phyloP scores from a whole-genome alignment of 306 rosid genomes.

The Prunus mume region DNA sequence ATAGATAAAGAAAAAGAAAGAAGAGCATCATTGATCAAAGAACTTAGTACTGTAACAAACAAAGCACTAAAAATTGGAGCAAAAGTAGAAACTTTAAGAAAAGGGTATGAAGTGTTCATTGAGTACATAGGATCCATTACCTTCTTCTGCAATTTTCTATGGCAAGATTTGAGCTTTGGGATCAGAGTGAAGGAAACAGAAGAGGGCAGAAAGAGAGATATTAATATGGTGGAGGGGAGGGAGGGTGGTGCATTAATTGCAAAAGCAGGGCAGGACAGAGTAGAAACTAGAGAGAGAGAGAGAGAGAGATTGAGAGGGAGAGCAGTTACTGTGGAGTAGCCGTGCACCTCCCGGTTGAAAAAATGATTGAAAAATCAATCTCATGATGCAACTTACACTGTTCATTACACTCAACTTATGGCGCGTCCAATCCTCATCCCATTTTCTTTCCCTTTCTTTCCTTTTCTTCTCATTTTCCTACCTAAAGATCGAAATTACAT shows the following conservation, averaged over 20 bases:
- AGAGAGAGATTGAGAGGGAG: background rate
- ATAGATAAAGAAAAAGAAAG: background rate
- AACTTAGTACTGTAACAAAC: background rate
- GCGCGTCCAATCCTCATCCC: slow-evolving; percentile 14
- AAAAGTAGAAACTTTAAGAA: background rate
- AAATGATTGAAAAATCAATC: background rate
- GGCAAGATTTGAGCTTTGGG: background rate
- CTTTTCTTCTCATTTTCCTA: background rate
- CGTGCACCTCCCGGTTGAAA: slow-evolving; percentile 19
- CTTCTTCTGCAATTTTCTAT: slow-evolving; percentile 6
- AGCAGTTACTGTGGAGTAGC: slow-evolving; percentile 6
- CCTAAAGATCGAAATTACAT: background rate
- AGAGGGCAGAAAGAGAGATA: background rate
- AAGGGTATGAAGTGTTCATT: background rate
- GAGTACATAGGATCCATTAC: slow-evolving; percentile 9
- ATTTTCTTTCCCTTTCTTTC: background rate
- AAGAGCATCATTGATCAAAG: background rate
- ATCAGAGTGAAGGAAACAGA: slow-evolving; percentile 4
- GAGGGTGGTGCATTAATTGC: slow-evolving; percentile 59
- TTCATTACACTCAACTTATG: background rate
- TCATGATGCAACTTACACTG: background rate
- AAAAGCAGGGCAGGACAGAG: slow-evolving; percentile 32
- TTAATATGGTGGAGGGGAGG: slow-evolving; percentile 5
- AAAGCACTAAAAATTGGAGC: background rate
- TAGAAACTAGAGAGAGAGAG: background rate